Percentiles rank a stretch among this genome's conserved stretches.
Conservation (phyloP, 176 grass and related monocot genomes). For the Oryza coarctata region DNA sequence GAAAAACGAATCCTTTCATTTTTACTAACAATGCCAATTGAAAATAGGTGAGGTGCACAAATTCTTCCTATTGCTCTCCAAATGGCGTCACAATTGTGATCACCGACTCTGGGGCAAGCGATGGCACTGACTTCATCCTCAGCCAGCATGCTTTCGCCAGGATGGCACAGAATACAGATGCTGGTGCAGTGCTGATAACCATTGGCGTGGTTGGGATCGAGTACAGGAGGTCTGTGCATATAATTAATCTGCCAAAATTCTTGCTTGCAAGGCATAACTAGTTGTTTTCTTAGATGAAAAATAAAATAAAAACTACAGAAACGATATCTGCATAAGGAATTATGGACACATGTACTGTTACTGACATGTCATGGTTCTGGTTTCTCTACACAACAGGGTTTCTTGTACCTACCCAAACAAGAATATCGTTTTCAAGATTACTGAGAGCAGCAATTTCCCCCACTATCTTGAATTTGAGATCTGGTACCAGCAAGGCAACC, state of each 20-base stretch:
- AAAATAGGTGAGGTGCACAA: constrained; percentile 49
- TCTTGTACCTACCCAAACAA: constrained; percentile 59
- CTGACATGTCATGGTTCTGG: neutral
- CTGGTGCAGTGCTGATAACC: constrained; percentile 43
- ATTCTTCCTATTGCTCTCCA: constrained; percentile 44
- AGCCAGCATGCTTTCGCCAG: constrained; percentile 48
- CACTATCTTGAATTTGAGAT: constrained; percentile 69
- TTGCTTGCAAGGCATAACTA: neutral
- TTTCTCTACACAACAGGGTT: constrained; percentile 36
- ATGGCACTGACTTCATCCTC: constrained; percentile 56
- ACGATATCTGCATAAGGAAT: neutral
- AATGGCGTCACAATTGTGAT: constrained; percentile 48
- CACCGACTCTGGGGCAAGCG: constrained; percentile 33
- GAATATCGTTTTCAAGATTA: constrained; percentile 70
- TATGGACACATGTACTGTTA: neutral
- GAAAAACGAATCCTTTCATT: neutral
- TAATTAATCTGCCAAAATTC: neutral
- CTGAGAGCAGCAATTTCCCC: constrained; percentile 53
- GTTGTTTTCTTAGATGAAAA: constrained; percentile 9
- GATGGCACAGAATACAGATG: constrained; percentile 48
- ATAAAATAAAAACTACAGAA: neutral
- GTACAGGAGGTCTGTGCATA: constrained; percentile 42
- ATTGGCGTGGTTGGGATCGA: constrained; percentile 45
- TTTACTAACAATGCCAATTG: neutral
- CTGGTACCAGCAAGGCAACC: constrained; percentile 62